These are phyloP conservation scores for Trichosporon asahii DNA, from an alignment of 1,284 basidiomycete genomes.

Conservation along the genomic window DNA sequence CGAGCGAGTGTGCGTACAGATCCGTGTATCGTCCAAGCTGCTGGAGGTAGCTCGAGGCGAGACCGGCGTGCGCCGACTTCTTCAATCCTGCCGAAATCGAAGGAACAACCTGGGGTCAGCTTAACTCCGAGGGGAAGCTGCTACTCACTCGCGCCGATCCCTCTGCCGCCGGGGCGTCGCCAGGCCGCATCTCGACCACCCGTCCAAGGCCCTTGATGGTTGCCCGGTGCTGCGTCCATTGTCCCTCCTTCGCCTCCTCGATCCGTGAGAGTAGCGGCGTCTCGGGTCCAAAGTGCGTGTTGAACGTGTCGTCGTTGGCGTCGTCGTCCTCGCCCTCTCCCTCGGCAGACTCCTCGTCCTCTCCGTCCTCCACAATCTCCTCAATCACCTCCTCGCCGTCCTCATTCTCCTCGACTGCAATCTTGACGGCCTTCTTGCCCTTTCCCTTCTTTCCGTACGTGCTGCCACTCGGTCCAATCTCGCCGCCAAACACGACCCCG, in stretches of 20 bases:
- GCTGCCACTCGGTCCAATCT: constrained; percentile 50
- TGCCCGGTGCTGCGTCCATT: constrained; percentile 36
- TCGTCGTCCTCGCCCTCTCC: constrained; percentile 9
- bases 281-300: constrained; percentile 45
- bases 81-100: constrained; percentile 56
- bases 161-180: constrained; percentile 39
- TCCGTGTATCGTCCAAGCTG: constrained; percentile 61
- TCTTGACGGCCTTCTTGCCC: constrained; percentile 24
- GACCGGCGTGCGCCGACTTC: constrained; percentile 25
- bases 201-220: constrained; percentile 54
- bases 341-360: constrained; percentile 24
- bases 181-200: constrained; percentile 58
- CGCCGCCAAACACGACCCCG: constrained; percentile 47
- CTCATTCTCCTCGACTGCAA: constrained; percentile 19
- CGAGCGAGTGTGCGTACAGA: constrained; percentile 64
- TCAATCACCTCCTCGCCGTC: constrained; percentile 18
- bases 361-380: constrained; percentile 25
- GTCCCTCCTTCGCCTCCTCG: constrained; percentile 29
- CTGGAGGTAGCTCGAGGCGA: constrained; percentile 63
- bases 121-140: not conserved
- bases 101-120: constrained; percentile 54
- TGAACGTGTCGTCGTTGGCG: constrained; percentile 44
- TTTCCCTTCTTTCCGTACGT: constrained; percentile 33
- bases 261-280: constrained; percentile 36
- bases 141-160: constrained; percentile 44